Percentiles rank a stretch among this genome's conserved stretches.
phyloP scores from a whole-genome alignment of 768 basidiomycete species.

The Pleurotus djamor region DNA sequence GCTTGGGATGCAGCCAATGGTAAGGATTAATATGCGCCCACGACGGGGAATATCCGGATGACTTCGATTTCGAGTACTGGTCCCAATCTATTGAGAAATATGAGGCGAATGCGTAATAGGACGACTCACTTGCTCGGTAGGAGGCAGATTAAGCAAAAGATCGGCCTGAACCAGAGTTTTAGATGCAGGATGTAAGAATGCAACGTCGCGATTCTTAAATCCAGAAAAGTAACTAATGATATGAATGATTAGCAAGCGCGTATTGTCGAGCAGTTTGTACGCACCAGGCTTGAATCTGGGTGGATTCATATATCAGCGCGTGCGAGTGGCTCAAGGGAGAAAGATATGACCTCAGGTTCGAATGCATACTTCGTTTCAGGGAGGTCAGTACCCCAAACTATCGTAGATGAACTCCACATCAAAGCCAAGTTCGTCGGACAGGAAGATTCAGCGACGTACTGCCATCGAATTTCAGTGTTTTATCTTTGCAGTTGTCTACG shows the following conservation, averaged over 20 bases:
- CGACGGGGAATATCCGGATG: constrained; percentile 17
- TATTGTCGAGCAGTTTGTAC: background rate
- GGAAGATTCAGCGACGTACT: constrained; percentile 32
- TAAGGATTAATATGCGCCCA: constrained; percentile 30
- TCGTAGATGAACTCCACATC: background rate
- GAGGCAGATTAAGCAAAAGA: constrained; percentile 79
- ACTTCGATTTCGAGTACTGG: constrained; percentile 39
- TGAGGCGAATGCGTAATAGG: background rate
- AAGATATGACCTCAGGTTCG: constrained; percentile 52
- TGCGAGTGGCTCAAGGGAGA: background rate
- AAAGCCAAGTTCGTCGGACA: background rate
- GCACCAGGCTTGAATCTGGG: constrained; percentile 45
- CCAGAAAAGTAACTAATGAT: constrained; percentile 63
- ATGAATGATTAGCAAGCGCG: background rate
- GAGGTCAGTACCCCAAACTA: constrained; percentile 62
- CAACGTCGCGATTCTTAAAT: constrained; percentile 76
- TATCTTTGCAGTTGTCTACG: constrained; percentile 47
- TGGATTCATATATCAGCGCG: background rate
- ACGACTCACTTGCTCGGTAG: constrained; percentile 62
- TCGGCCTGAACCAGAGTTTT: constrained; percentile 81
- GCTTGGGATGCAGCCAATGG: constrained; percentile 28
- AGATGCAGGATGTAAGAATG: constrained; percentile 72
- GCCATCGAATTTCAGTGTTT: constrained; percentile 59
- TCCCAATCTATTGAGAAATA: background rate
- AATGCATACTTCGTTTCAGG: constrained; percentile 71